phyloP scores from a whole-genome alignment of 495 filamentous ascomycete species.

The Penicillium manginii region DNA sequence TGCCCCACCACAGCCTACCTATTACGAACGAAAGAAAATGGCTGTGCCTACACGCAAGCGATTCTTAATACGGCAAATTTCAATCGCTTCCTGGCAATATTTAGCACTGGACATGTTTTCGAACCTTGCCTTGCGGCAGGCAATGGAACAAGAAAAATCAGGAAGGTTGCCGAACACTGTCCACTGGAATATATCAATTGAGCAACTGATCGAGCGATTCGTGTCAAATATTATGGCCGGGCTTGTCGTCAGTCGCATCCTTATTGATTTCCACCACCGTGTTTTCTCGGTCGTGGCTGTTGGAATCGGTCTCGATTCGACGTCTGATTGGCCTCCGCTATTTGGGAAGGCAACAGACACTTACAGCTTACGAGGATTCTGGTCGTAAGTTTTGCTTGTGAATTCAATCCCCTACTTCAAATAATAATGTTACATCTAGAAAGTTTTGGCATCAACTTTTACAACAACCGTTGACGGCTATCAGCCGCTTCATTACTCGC shows the following conservation, averaged over 20 bases:
- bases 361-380: slow-evolving; percentile 35
- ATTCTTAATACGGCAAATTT: slow-evolving; percentile 26
- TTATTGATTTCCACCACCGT: slow-evolving; percentile 27
- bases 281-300: slow-evolving; percentile 26
- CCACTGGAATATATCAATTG: slow-evolving; percentile 23
- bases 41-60: slow-evolving; percentile 12
- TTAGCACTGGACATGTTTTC: slow-evolving; percentile 26
- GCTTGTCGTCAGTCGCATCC: slow-evolving; percentile 26
- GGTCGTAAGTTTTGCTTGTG: slow-evolving; percentile 30
- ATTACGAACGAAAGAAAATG: slow-evolving; percentile 14
- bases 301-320: slow-evolving; percentile 20
- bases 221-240: slow-evolving; percentile 23
- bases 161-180: slow-evolving; percentile 13
- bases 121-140: slow-evolving; percentile 20
- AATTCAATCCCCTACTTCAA: no score
- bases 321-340: slow-evolving; percentile 39
- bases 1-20: slow-evolving; percentile 24
- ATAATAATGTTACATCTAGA: slow-evolving; percentile 19
- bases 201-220: slow-evolving; percentile 26
- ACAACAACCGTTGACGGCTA: slow-evolving; percentile 32
- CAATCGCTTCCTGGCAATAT: slow-evolving; percentile 27
- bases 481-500: slow-evolving; percentile 28
- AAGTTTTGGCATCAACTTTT: slow-evolving; percentile 49
- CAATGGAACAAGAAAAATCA: slow-evolving; percentile 13
- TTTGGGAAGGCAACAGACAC: slow-evolving; percentile 37